Evolutionary conservation across 139 green algal genomes (phyloP).

Genomic region (Chlamydomonas schloesseri): DNA sequence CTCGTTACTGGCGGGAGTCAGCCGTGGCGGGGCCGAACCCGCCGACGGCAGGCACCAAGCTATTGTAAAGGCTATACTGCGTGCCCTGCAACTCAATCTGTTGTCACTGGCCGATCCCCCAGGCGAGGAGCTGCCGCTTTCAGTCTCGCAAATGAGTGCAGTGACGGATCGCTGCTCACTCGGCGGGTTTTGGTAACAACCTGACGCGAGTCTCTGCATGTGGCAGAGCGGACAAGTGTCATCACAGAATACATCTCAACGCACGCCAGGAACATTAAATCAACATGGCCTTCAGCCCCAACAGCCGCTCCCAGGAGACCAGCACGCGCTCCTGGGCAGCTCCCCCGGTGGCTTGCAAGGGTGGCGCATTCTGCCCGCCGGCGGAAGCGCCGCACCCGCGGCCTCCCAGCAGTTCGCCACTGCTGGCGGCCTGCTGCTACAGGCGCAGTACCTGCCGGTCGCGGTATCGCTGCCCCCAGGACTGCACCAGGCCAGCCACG

Average conservation of each 20-base stretch:
- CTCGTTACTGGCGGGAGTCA: too few species aligned
- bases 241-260: conserved; percentile 18
- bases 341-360: too few species aligned
- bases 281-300: not conserved
- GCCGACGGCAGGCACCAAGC: too few species aligned
- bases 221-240: conserved; percentile 30
- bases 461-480: not conserved
- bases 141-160: too few species aligned
- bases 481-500: not conserved
- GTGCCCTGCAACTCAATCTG: too few species aligned
- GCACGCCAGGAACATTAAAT: conserved; percentile 23
- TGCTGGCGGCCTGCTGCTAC: conserved; percentile 1
- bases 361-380: not conserved
- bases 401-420: not conserved
- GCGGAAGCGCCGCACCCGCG: not conserved
- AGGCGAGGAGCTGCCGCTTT: too few species aligned
- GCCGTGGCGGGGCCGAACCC: too few species aligned
- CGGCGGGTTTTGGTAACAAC: not conserved
- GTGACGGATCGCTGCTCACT: too few species aligned
- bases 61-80: too few species aligned
- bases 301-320: too few species aligned
- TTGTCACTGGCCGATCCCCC: too few species aligned
- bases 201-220: conserved; percentile 4
- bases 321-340: too few species aligned
- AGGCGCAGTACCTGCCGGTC: not conserved